Percentiles rank a stretch among this genome's conserved stretches.
phyloP scores from a whole-genome alignment of 2,329 filamentous ascomycete species.

The Ceratocystis colombiana region DNA sequence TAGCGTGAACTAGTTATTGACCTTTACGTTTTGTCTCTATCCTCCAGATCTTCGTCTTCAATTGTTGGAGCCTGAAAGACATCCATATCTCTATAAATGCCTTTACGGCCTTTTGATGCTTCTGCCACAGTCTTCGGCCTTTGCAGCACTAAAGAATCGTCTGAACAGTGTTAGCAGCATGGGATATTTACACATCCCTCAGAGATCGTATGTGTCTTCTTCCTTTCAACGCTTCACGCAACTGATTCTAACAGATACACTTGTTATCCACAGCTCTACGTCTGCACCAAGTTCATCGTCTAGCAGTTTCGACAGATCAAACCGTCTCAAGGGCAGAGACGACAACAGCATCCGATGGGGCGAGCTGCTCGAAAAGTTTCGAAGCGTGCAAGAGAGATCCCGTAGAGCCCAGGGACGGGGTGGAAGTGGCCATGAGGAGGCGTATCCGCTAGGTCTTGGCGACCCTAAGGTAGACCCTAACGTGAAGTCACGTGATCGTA shows the following conservation, averaged over 20 bases:
- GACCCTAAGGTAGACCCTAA: slow-evolving; percentile 37
- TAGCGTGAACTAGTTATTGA: background rate
- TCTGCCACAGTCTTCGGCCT: slow-evolving; percentile 93
- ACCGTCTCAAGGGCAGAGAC: slow-evolving; percentile 69
- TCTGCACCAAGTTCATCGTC: slow-evolving; percentile 48
- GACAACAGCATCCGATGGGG: slow-evolving; percentile 82
- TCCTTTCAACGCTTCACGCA: background rate
- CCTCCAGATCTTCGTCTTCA: slow-evolving; percentile 76
- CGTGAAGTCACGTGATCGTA: slow-evolving; percentile 34
- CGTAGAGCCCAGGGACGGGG: slow-evolving; percentile 56
- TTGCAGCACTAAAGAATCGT: slow-evolving; percentile 90
- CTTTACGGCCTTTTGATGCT: slow-evolving; percentile 96
- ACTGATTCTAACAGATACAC: background rate
- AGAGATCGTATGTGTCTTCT: slow-evolving; percentile 54
- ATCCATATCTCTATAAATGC: slow-evolving; percentile 93
- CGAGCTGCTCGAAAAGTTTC: slow-evolving; percentile 91
- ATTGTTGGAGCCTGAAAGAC: slow-evolving; percentile 86
- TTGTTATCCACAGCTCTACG: slow-evolving; percentile 30
- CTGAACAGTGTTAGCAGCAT: slow-evolving; percentile 96
- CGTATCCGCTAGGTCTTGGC: slow-evolving; percentile 37
- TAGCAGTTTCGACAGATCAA: slow-evolving; percentile 60
- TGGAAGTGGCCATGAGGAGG: slow-evolving; percentile 43
- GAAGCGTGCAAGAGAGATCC: slow-evolving; percentile 76
- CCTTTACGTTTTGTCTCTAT: background rate
- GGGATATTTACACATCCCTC: slow-evolving; percentile 79